Evolutionary conservation across 176 grass and related monocot genomes (phyloP).

Genomic region (Thinopyrum elongatum): DNA sequence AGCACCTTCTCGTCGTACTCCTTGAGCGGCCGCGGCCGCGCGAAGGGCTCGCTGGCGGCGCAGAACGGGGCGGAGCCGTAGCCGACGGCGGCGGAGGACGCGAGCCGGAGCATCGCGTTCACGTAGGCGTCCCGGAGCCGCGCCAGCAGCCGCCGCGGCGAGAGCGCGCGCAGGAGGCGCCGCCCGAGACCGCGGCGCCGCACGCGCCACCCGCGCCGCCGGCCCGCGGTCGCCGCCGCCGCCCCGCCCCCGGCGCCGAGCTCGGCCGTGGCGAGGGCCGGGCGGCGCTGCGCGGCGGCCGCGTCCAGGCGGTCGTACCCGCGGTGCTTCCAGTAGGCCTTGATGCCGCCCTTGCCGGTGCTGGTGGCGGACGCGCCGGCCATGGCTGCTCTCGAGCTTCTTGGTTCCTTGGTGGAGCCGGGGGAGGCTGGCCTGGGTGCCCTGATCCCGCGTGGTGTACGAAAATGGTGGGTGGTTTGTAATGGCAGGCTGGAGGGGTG

Average conservation of each 20-base stretch:
- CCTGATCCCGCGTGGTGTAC: not conserved
- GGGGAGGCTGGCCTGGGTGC: not conserved
- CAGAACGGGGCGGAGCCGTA: conserved; percentile 29
- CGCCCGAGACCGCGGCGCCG: conserved; percentile 29
- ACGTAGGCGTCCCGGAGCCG: conserved; percentile 71
- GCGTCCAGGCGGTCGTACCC: conserved; percentile 50
- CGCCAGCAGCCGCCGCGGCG: conserved; percentile 44
- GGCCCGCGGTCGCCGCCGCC: not conserved
- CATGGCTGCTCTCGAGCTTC: conserved; percentile 1
- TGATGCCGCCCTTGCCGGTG: conserved; percentile 66
- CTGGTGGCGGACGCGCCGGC: not conserved
- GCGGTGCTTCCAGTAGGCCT: conserved; percentile 68
- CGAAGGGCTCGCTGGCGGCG: conserved; percentile 17
- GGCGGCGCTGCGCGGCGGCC: conserved; percentile 39
- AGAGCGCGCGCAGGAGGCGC: conserved; percentile 43
- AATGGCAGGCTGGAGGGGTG: not conserved
- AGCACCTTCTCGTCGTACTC: conserved; percentile 80
- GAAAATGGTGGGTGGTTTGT: not conserved
- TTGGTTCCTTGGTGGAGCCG: not conserved
- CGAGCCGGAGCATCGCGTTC: conserved; percentile 62
- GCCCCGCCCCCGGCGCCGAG: not conserved
- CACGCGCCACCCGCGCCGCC: conserved; percentile 38
- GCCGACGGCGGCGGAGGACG: conserved; percentile 43
- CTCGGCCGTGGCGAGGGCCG: conserved; percentile 33
- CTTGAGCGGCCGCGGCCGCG: conserved; percentile 27